Conservation (phyloP, 192 early-diverging fungal species). For the Podila verticillata region DNA sequence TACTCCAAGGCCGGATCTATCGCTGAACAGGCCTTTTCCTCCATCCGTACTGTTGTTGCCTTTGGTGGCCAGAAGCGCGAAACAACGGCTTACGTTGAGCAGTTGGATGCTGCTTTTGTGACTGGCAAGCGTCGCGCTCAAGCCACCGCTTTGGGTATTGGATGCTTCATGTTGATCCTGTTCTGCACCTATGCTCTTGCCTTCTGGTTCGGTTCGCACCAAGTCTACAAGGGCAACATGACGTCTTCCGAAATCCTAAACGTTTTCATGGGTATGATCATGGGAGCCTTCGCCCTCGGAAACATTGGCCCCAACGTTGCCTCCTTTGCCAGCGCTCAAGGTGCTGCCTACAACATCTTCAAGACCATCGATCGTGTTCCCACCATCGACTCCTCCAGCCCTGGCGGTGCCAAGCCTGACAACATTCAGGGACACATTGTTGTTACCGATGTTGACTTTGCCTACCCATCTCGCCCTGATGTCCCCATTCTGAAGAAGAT, state of each 20-base stretch:
- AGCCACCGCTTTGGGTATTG: constrained; percentile 72
- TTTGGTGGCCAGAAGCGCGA: constrained; percentile 86
- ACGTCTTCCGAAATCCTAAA: constrained; percentile 63
- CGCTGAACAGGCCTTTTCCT: constrained; percentile 85
- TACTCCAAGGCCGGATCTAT: constrained; percentile 89
- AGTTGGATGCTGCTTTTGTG: constrained; percentile 67
- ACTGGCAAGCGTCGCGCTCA: constrained; percentile 70
- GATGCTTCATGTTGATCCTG: constrained; percentile 78
- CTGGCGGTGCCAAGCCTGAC: constrained; percentile 61
- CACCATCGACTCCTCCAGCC: constrained; percentile 71
- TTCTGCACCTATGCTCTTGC: constrained; percentile 84
- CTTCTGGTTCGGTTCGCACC: constrained; percentile 84
- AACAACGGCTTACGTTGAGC: constrained; percentile 41
- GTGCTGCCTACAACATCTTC: constrained; percentile 87
- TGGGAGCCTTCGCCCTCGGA: constrained; percentile 69
- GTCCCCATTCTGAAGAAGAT: constrained; percentile 81
- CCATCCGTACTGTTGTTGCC: constrained; percentile 88
- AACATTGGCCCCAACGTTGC: constrained; percentile 74
- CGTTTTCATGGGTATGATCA: constrained; percentile 84
- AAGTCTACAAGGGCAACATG: constrained; percentile 64
- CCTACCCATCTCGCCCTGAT: constrained; percentile 85
- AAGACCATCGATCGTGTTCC: constrained; percentile 85
- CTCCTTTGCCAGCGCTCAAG: constrained; percentile 78
- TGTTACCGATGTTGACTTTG: constrained; percentile 80
- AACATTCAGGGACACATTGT: constrained; percentile 74